Evolutionary conservation across 305 asterid species (phyloP).

Genomic region (Stenogyne calaminthoides): DNA sequence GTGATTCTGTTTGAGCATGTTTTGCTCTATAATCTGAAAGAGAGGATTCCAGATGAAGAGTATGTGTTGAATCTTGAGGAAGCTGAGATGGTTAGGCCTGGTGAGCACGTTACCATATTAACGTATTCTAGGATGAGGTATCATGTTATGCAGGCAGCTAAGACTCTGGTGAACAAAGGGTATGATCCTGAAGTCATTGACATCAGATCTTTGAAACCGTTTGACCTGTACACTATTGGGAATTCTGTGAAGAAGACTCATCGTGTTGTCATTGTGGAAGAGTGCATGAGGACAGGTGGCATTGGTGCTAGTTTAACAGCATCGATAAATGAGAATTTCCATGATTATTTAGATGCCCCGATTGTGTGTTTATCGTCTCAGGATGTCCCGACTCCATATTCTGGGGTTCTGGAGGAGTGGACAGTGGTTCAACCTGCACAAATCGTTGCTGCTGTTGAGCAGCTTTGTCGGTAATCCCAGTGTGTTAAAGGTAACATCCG

Average conservation of each 20-base stretch:
- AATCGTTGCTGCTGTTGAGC: slow-evolving; percentile 16
- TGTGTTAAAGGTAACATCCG: neutral
- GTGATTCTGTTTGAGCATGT: slow-evolving; percentile 10
- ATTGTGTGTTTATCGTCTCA: slow-evolving; percentile 2
- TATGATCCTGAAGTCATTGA: slow-evolving; percentile 17
- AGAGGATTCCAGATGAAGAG: slow-evolving; percentile 17
- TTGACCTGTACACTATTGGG: slow-evolving; percentile 11
- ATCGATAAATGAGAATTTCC: slow-evolving; percentile 11
- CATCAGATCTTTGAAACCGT: slow-evolving; percentile 13
- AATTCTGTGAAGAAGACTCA: slow-evolving; percentile 15
- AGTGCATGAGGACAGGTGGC: slow-evolving; percentile 14
- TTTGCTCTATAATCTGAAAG: slow-evolving; percentile 18
- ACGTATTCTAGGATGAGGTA: slow-evolving; percentile 17
- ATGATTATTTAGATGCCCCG: slow-evolving; percentile 16
- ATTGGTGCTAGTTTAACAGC: slow-evolving; percentile 17
- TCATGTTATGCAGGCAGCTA: slow-evolving; percentile 16
- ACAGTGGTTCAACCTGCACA: slow-evolving; percentile 18
- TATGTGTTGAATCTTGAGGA: slow-evolving; percentile 1
- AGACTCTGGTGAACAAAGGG: slow-evolving; percentile 18
- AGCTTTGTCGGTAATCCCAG: neutral
- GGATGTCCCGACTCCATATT: slow-evolving; percentile 12
- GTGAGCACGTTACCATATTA: slow-evolving; percentile 7
- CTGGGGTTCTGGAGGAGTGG: slow-evolving; percentile 14
- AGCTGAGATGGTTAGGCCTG: slow-evolving; percentile 19
- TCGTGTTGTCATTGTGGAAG: slow-evolving; percentile 12